Base-by-base conservation (phyloP, 2,329 filamentous ascomycete genomes). In the Cytospora mali region DNA sequence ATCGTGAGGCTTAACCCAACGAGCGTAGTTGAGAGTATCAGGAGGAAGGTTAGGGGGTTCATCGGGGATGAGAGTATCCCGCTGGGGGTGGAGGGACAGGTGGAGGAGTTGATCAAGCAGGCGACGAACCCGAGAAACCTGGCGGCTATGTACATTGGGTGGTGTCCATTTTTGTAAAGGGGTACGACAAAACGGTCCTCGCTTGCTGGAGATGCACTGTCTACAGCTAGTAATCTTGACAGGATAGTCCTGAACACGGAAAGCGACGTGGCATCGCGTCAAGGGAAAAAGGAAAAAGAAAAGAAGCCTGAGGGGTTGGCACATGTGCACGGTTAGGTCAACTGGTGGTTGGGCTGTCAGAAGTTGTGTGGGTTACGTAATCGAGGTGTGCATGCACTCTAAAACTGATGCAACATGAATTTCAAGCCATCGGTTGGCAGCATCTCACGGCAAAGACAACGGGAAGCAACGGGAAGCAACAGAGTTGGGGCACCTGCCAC, bases 91-190 rank as follows among this genome's bases (percentile, higher is more conserved):
- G 95, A 98, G 76, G 95, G 96, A 0, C 95, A 99, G 79, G 95
- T 97, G n/a, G 91, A 97, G 74, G 92, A 96, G 75, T 76, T 99
- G 75, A 95, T 99, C 69, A 86, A 89, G 73, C 88, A 94, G 78
- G 95, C 96, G 35, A 90, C 89, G 25, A 88, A 93, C 75, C 86
- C 89, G 62, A 84, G 79, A 71, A 96, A 95, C 74, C 75, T 99
- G 76, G 86, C 91, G 21, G 86, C 88, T 46, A 99, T 99, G 96
- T 99, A 98, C 76, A 97, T 98, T 76, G 95, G 95, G 23, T 98
- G 94, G 94, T 85, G 84, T 71, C 81, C 84, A 25, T 87, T 87
- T 69, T 73, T 87, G 69, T 86, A 73, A 66, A 53, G 46, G 25
- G 48, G 51, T 53, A 18, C 18, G 6, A 18, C 6, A 6, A 9